Evolutionary conservation across 768 basidiomycete species (phyloP).

Genomic region (Kwoniella europaea): DNA sequence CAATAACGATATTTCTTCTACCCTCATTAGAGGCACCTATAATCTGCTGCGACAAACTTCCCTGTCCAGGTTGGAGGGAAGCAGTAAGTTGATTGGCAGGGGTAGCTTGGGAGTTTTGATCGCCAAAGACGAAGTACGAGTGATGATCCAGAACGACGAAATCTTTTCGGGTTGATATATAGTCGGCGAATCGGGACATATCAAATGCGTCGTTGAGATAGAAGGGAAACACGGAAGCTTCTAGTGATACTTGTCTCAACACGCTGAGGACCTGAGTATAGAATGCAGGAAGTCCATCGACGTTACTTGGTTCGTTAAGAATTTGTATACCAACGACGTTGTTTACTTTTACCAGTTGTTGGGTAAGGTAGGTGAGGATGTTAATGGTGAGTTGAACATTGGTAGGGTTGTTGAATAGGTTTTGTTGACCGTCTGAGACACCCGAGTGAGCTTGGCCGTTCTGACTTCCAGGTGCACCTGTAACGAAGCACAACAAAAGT

Average conservation of each 20-base stretch:
- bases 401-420: slow-evolving; percentile 58
- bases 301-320: slow-evolving; percentile 55
- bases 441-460: slow-evolving; percentile 49
- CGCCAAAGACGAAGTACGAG: slow-evolving; percentile 45
- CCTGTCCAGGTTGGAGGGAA: slow-evolving; percentile 33
- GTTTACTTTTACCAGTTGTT: slow-evolving; percentile 53
- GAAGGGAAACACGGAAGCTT: slow-evolving; percentile 52
- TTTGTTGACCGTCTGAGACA: slow-evolving; percentile 47
- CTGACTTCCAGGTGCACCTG: slow-evolving; percentile 29
- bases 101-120: slow-evolving; percentile 26
- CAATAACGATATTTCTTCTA: slow-evolving; percentile 44
- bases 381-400: slow-evolving; percentile 61
- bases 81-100: slow-evolving; percentile 56
- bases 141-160: slow-evolving; percentile 58
- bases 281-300: slow-evolving; percentile 42
- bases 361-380: slow-evolving; percentile 60
- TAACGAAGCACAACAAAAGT: neutral
- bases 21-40: slow-evolving; percentile 48
- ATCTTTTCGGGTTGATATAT: slow-evolving; percentile 51
- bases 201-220: slow-evolving; percentile 54
- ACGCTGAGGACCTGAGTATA: slow-evolving; percentile 39
- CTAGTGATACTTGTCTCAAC: slow-evolving; percentile 39
- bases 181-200: slow-evolving; percentile 45
- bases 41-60: slow-evolving; percentile 34
- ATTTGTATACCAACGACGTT: slow-evolving; percentile 57